These are phyloP conservation scores for Diaporthe ilicicola DNA, from an alignment of 2,329 filamentous ascomycete genomes.

Conservation along the genomic window DNA sequence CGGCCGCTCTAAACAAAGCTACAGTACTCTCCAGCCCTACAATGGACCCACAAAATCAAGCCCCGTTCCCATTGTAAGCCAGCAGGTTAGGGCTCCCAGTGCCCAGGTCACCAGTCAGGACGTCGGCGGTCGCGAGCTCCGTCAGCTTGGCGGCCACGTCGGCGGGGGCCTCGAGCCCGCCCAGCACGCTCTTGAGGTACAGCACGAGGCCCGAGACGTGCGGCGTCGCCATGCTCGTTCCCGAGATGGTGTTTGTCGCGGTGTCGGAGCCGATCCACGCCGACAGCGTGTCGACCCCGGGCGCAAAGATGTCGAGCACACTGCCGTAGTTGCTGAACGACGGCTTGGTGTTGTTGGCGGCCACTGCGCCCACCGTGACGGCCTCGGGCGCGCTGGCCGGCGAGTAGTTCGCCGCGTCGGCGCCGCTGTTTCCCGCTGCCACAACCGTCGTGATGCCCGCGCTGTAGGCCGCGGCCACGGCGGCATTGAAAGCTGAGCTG, in stretches of 20 bases:
- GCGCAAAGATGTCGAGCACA: slow-evolving; percentile 54
- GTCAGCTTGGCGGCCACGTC: slow-evolving; percentile 52
- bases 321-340: slow-evolving; percentile 56
- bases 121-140: slow-evolving; percentile 44
- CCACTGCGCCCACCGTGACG: slow-evolving; percentile 52
- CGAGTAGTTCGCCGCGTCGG: slow-evolving; percentile 43
- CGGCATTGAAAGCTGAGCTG: slow-evolving; percentile 46
- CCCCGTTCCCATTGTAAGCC: slow-evolving; percentile 37
- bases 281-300: slow-evolving; percentile 52
- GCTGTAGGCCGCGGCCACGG: slow-evolving; percentile 45
- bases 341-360: slow-evolving; percentile 43
- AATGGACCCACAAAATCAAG: neutral
- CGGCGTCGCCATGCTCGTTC: slow-evolving; percentile 70
- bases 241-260: slow-evolving; percentile 58
- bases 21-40: neutral
- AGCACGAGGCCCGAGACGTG: slow-evolving; percentile 69
- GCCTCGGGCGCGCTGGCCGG: slow-evolving; percentile 48
- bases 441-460: slow-evolving; percentile 50
- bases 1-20: too few relatives aligned
- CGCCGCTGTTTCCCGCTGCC: slow-evolving; percentile 51
- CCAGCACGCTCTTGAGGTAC: slow-evolving; percentile 52
- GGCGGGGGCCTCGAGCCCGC: slow-evolving; percentile 46
- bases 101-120: slow-evolving; percentile 31
- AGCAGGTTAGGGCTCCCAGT: slow-evolving; percentile 36
- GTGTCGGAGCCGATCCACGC: slow-evolving; percentile 48